Base-by-base conservation (phyloP, 2,329 filamentous ascomycete genomes). In the Aspergillus sclerotialis region DNA sequence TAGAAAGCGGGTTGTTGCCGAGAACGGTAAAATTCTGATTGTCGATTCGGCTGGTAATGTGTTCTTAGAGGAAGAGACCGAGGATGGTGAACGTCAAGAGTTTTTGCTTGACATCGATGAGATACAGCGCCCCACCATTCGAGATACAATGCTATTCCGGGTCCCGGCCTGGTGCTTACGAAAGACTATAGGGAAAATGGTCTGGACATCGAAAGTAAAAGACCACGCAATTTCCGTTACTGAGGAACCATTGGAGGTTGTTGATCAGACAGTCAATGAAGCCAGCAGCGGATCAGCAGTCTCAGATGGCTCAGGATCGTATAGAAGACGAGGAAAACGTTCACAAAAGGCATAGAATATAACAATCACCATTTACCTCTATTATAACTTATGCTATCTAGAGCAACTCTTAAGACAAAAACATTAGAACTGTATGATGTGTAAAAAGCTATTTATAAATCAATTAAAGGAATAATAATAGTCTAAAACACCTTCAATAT, bases 11-110 rank as follows among this genome's bases (percentile, higher is more conserved):
- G 86, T 96, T 11, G 78, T 89, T 16, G 90, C 89, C 2, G 84
- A 94, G 69, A 98, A 98, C 52, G 92, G 92, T 47, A 98, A 96
- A 69, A 73, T 94, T 1, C 70, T 98, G 24, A 82, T 98, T 36
- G 92, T 98, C 4, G 90, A 98, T 63, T 86, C 85, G 1, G 70
- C 82, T 7, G 92, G 92, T 17, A 88, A 95, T 50, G 92, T 98
- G 9, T 98, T 86, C 56, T 71, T 98, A n/a, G 89, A 96, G 63
- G 85, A 94, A 55, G 76, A 86, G 50, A 86, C 87, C 33, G 88
- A 89, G 47, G 86, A 95, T 15, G 92, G 92, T 34, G 78, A 84
- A 36, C 75, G 78, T 19, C 76, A 84, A 47, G 86, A 95, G 57
- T 94, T 82, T 56, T 68, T 95, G 44, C 78, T 98, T 40, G 90